Base-by-base conservation (phyloP, 2,329 filamentous ascomycete genomes). In the Cordyceps pruinosa region DNA sequence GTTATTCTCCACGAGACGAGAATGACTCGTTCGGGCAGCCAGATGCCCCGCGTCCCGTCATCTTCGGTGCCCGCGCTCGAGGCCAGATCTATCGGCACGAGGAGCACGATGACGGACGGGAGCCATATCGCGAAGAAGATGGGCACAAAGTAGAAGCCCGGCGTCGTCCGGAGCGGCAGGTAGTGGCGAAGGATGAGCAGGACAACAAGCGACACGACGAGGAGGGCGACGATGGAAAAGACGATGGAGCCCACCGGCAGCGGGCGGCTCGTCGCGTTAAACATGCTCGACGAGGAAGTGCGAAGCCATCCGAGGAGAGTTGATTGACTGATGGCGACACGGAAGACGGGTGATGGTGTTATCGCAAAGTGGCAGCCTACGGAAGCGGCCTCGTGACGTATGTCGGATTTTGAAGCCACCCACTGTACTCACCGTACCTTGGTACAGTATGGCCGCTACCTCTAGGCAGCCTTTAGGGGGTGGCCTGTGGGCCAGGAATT, bases 111-210 rank as follows among this genome's bases (percentile, higher is more conserved):
- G 70, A 89, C 92, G 47, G 90, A 90, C 12, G 94, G 95, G 6
- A 99, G 83, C 68, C 90, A 92, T 64, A 99, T 81, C n/a, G 93
- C 90, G 63, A 99, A 88, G 75, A 99, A 99, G 61, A 99, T 90
- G 35, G 94, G 93, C 2, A 97, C 81, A 51, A 91, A 81, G 51
- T 97, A 85, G 72, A 95, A 97, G 59, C 87, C 89, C 1, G 94
- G 93, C 1, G 94, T 97, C 7, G 87, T 85, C 64, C 94, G 90
- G 34, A 99, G 80, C 3, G 93, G 93, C 10, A 99, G 83, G 73
- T 92, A 99, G 75, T 90, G 86, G 66, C 94, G 88, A 59, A 97
- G 79, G 61, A 97, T 85, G 23, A 97, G 78, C 44, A 99, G 81
- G 59, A 94, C 90, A 60, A 88, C 76, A 60, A 87, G 70, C 62